phyloP scores from a whole-genome alignment of 129 eudicot species.

The Ambrosia artemisiifolia region DNA sequence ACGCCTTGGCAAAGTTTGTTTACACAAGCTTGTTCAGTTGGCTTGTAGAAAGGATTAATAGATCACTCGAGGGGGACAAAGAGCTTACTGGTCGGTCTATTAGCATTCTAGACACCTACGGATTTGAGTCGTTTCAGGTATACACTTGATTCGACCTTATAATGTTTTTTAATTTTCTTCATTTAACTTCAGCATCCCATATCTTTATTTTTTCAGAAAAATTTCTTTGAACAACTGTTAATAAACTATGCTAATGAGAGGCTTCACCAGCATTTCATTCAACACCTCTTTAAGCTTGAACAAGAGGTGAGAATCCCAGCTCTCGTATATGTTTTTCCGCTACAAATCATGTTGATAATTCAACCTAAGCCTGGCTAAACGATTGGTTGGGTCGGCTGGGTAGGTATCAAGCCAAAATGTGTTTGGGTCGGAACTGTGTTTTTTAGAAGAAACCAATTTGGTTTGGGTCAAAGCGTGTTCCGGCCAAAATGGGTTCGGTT shows the following conservation, averaged over 20 bases:
- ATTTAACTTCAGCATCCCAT: neutral
- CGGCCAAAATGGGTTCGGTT: too few species aligned
- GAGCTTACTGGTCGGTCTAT: constrained; percentile 56
- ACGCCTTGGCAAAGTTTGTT: constrained; percentile 76
- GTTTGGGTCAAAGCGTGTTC: too few species aligned
- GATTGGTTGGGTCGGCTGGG: too few species aligned
- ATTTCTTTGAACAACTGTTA: constrained; percentile 87
- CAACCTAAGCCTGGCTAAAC: too few species aligned
- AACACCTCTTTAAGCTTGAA: constrained; percentile 87
- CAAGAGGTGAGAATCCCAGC: constrained; percentile 63
- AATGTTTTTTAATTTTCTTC: neutral
- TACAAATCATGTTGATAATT: neutral
- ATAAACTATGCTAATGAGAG: constrained; percentile 98
- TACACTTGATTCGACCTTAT: neutral
- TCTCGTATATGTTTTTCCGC: neutral
- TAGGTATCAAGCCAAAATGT: too few species aligned
- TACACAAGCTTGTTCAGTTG: constrained; percentile 83
- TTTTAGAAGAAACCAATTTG: too few species aligned
- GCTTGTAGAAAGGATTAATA: constrained; percentile 73
- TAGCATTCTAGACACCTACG: constrained; percentile 81
- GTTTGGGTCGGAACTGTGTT: too few species aligned
- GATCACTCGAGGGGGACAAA: constrained; percentile 52
- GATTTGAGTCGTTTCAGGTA: constrained; percentile 93
- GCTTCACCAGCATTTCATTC: constrained; percentile 83
- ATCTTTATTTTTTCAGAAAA: constrained; percentile 49